These are phyloP conservation scores for Cladosporium sp. DNA, from an alignment of 2,329 filamentous ascomycete species.

Conservation along the genomic window DNA sequence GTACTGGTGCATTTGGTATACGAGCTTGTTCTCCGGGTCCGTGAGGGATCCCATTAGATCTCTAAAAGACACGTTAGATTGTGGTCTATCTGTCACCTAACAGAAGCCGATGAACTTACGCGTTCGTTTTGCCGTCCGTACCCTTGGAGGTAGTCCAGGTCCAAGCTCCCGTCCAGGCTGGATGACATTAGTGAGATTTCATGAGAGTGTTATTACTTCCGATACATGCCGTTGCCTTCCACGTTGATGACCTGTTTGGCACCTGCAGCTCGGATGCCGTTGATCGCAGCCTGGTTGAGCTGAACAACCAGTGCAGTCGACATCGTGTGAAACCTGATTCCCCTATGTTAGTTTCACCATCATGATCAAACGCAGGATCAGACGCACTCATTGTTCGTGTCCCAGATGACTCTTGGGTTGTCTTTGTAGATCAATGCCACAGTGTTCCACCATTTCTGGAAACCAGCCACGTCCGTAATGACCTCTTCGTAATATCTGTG, in stretches of 20 bases:
- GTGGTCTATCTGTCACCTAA: background rate
- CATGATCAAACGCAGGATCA: conserved; percentile 16
- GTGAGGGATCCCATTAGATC: conserved; percentile 45
- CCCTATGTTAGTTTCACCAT: background rate
- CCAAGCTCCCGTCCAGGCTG: conserved; percentile 44
- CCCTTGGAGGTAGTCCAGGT: conserved; percentile 46
- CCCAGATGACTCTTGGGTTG: conserved; percentile 42
- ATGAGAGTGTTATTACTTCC: no score
- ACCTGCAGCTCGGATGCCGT: conserved; percentile 42
- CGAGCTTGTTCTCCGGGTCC: conserved; percentile 50
- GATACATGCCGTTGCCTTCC: conserved; percentile 45
- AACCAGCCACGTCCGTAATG: conserved; percentile 39
- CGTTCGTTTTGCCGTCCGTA: conserved; percentile 40
- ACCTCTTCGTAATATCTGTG: conserved; percentile 40
- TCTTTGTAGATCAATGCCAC: conserved; percentile 37
- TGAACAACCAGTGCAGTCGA: conserved; percentile 40
- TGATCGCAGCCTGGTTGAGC: conserved; percentile 46
- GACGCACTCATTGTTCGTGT: conserved; percentile 42
- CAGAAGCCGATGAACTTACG: background rate
- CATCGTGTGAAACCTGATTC: conserved; percentile 36
- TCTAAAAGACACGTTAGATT: background rate
- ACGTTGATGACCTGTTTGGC: conserved; percentile 57
- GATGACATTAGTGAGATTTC: no score
- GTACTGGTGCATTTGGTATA: conserved; percentile 62
- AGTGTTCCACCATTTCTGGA: conserved; percentile 42